Percentiles rank a stretch among this genome's conserved stretches.
phyloP scores from a whole-genome alignment of 495 filamentous ascomycete species.

The Polyplosphaeria fusca region DNA sequence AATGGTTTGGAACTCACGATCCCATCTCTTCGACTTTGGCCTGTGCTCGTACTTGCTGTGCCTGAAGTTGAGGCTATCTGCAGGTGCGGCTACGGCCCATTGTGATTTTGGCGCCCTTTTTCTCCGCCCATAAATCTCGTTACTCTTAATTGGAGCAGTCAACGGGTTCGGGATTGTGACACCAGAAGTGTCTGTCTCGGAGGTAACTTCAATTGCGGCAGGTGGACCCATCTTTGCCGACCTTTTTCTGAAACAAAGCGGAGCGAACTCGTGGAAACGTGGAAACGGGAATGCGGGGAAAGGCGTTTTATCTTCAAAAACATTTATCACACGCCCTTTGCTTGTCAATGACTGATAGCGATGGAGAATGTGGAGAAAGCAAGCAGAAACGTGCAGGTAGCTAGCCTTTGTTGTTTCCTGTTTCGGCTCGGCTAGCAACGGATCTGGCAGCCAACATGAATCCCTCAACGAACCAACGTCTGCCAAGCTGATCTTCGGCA shows the following conservation, averaged over 20 bases:
- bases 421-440: slow-evolving; percentile 19
- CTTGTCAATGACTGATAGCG: too few relatives aligned
- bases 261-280: not conserved
- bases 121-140: slow-evolving; percentile 65
- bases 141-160: slow-evolving; percentile 51
- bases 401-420: slow-evolving; percentile 1
- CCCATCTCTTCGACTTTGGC: slow-evolving; percentile 78
- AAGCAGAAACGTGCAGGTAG: not conserved
- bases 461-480: not conserved
- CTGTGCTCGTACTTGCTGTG: slow-evolving; percentile 62
- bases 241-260: not conserved
- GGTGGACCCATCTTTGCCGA: slow-evolving; percentile 22
- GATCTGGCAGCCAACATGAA: slow-evolving; percentile 6
- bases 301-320: not conserved
- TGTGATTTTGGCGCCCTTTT: slow-evolving; percentile 63
- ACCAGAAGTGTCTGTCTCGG: slow-evolving; percentile 28
- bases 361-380: not conserved
- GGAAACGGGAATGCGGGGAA: not conserved
- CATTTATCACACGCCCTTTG: slow-evolving; percentile 5
- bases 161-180: slow-evolving; percentile 55
- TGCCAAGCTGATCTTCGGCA: slow-evolving; percentile 8
- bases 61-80: slow-evolving; percentile 83
- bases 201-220: slow-evolving; percentile 25
- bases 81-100: slow-evolving; percentile 71
- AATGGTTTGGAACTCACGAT: slow-evolving; percentile 71